Conservation (phyloP, 2,329 filamentous ascomycete species). For the Claviceps sp. region DNA sequence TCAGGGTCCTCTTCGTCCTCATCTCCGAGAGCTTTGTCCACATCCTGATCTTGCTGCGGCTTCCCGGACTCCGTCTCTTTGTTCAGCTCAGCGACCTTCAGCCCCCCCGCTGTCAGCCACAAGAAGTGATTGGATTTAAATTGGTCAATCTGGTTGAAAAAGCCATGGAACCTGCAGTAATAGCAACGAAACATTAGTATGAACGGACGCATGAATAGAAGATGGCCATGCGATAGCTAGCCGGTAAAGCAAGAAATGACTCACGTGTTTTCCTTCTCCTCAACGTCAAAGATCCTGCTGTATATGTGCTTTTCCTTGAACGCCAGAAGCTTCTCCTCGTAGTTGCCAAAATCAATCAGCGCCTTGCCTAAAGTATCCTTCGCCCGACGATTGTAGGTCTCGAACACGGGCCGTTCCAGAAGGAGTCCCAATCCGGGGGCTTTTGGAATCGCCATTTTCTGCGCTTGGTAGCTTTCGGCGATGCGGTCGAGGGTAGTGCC, state of each 20-base stretch:
- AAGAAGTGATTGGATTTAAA: constrained; percentile 60
- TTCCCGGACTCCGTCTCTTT: constrained; percentile 19
- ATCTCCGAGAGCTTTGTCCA: constrained; percentile 36
- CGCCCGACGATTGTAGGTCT: constrained; percentile 70
- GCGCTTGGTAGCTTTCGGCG: constrained; percentile 54
- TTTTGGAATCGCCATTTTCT: constrained; percentile 80
- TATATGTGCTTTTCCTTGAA: constrained; percentile 95
- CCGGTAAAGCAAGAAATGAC: constrained; percentile 20
- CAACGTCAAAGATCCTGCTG: constrained; percentile 76
- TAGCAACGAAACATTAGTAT: constrained; percentile 6
- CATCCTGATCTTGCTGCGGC: constrained; percentile 25
- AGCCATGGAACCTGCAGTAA: constrained; percentile 51
- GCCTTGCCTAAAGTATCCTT: constrained; percentile 49
- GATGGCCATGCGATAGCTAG: neutral
- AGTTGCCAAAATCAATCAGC: constrained; percentile 65
- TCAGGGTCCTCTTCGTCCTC: constrained; percentile 39
- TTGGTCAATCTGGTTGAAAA: constrained; percentile 69
- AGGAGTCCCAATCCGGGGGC: constrained; percentile 79
- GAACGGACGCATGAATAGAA: neutral
- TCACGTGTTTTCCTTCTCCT: constrained; percentile 77
- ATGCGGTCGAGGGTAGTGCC: constrained; percentile 64
- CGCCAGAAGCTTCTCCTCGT: constrained; percentile 63
- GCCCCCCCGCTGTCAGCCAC: constrained; percentile 58
- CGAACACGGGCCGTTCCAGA: constrained; percentile 83
- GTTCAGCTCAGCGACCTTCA: constrained; percentile 41